Evolutionary conservation across 148 eudicot genomes (phyloP), one percentile per base, ranked within the genome.

Genomic region (Beta vulgaris): DNA sequence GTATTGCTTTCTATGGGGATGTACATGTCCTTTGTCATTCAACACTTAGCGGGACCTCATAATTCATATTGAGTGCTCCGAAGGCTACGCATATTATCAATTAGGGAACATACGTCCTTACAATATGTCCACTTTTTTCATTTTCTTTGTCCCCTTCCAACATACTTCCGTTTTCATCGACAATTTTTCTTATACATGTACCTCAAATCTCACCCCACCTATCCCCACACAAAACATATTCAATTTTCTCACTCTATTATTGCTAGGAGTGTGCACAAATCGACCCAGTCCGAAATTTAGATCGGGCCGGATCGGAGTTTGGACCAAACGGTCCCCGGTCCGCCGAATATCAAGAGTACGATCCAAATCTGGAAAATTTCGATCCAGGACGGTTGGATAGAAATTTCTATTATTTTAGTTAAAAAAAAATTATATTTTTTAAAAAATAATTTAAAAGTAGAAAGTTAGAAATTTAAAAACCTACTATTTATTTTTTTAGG

Each of bases 1-100:
- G n/a, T n/a, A n/a, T n/a, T n/a, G n/a, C n/a, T n/a, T n/a, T n/a
- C n/a, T n/a, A n/a, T n/a, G n/a, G n/a, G n/a, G n/a, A n/a, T n/a
- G n/a, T n/a, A n/a, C n/a, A 51, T 21, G 57, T 51, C 57, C 57
- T 25, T 21, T 19, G n/a, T 51, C 7, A 25, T 51, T 51, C 8
- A 51, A 51, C 57, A 51, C 19, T 29, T 35, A 59, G 64, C 12
- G 64, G 64, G 64, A 59, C 64, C 64, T 59, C 34, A 59, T 51
- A 51, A 51, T 28, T 59, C 35, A 59, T 31, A 59, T 28, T 59
- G 64, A 59, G 64, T 59, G 36, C 64, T 59, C n/a, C 64, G 64
- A 13, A 29, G 64, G 64, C 64, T 25, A 59, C 35, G 36, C 35
- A 23, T 59, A 59, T 28, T 14, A 59, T 28, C 14, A 59, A 28